Evolutionary conservation across 805 yeast genomes (phyloP), one percentile per base, ranked within the genome.

Genomic region (Saccharomycopsis fermentans): DNA sequence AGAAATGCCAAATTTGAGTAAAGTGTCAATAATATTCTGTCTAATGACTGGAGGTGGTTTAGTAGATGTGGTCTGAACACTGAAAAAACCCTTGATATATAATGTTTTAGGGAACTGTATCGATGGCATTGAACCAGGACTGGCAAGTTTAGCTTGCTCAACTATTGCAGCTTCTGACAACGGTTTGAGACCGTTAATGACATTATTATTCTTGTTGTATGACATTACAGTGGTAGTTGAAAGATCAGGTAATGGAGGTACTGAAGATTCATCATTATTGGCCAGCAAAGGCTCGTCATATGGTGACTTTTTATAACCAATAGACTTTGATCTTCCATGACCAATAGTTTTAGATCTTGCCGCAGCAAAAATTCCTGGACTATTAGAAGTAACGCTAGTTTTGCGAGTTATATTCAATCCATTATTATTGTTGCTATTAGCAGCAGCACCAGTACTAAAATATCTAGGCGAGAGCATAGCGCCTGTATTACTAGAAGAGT

Each of bases 1-100:
- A 60, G 83, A 81, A 54, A 92, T 94, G 29, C 89, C 90, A 67
- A 89, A 76, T 62, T 82, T 82, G 19, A 82, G 83, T 68, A 91
- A 77, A 1, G 87, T 92, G 21, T 82, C 79, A 32, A 91, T 87
- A 47, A 91, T 83, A 68, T 87, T 91, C 67, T 87, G 83, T 58
- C 97, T 81, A 59, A 91, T 90, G 62, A 88, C 87, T 12, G 96
- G 91, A 58, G 92, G 76, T 19, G 96, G 94, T 66, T 90, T 90
- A 3, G 96, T 88, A 1, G 97, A 90, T 0, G 98, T 91, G 1
- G 96, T 88, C 72, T 91, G 97, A 54, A 91, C 97, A 60, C 92
- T 84, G 72, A 91, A 91, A 68, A 92, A 91, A 0, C 97, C 97
- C 69, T 90, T 89, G 69, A 91, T 77, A 74, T 90, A 90, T 63